Conservation (phyloP, 179 eudicot genomes). For the Nepenthes alata region DNA sequence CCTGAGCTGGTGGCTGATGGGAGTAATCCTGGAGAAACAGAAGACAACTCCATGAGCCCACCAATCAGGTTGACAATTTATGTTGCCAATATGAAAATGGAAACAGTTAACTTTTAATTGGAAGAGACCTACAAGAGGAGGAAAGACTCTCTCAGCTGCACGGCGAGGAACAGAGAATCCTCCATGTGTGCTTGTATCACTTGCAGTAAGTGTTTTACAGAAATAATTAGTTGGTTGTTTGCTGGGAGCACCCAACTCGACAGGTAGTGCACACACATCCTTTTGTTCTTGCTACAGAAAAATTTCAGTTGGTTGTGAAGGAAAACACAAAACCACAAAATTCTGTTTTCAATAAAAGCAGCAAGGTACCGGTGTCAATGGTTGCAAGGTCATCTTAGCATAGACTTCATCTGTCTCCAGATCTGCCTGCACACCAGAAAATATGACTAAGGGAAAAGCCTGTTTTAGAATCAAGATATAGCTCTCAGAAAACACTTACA, state of each 20-base stretch:
- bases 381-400: constrained; percentile 28
- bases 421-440: constrained; percentile 7
- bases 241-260: constrained; percentile 53
- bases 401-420: constrained; percentile 29
- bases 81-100: too few species aligned
- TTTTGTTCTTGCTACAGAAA: constrained; percentile 50
- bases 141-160: constrained; percentile 70
- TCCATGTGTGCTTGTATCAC: constrained; percentile 72
- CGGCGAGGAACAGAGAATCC: constrained; percentile 74
- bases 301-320: neutral
- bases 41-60: too few species aligned
- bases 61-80: too few species aligned
- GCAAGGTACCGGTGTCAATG: constrained; percentile 19
- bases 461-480: too few species aligned
- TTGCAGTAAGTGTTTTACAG: constrained; percentile 66
- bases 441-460: too few species aligned
- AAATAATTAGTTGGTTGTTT: constrained; percentile 64
- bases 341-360: neutral
- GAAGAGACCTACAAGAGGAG: constrained; percentile 32
- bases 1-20: constrained; percentile 61
- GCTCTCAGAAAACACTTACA: constrained; percentile 15
- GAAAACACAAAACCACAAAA: too few species aligned
- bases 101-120: too few species aligned
- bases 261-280: constrained; percentile 39
- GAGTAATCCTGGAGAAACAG: constrained; percentile 22